Evolutionary conservation across 805 yeast species (phyloP).

Genomic region (Clavispora phyllophila): DNA sequence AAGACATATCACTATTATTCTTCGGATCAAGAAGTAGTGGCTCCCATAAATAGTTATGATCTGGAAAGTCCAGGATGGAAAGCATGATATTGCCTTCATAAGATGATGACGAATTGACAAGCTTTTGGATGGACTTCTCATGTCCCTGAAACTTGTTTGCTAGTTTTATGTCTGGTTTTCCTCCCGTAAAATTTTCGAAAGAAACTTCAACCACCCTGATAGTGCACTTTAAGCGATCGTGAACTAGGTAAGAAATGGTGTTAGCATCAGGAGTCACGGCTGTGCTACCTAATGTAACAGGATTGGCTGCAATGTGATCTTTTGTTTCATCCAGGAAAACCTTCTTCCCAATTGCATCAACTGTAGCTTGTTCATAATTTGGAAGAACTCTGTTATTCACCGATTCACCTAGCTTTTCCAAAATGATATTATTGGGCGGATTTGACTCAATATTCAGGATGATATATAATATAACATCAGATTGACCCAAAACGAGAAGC

Average conservation of each 20-base stretch:
- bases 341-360: not conserved
- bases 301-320: not conserved
- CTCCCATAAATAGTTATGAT: constrained; percentile 39
- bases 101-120: constrained; percentile 53
- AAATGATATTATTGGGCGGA: constrained; percentile 52
- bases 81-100: constrained; percentile 24
- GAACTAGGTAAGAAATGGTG: constrained; percentile 23
- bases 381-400: constrained; percentile 7
- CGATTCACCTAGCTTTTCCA: constrained; percentile 29
- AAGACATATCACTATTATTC: constrained; percentile 16
- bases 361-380: not conserved
- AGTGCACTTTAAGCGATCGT: constrained; percentile 34
- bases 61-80: constrained; percentile 35
- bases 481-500: constrained; percentile 37
- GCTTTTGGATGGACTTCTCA: constrained; percentile 65
- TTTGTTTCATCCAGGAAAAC: not conserved
- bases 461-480: constrained; percentile 43
- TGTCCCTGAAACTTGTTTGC: constrained; percentile 74
- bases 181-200: constrained; percentile 5
- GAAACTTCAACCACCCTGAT: constrained; percentile 22
- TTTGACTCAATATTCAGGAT: constrained; percentile 46
- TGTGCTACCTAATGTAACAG: not conserved
- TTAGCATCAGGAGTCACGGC: not conserved
- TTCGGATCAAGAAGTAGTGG: constrained; percentile 24
- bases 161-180: constrained; percentile 8